Conservation (phyloP, 352 stramenopile species). For the Globisporangium iwayamae region DNA sequence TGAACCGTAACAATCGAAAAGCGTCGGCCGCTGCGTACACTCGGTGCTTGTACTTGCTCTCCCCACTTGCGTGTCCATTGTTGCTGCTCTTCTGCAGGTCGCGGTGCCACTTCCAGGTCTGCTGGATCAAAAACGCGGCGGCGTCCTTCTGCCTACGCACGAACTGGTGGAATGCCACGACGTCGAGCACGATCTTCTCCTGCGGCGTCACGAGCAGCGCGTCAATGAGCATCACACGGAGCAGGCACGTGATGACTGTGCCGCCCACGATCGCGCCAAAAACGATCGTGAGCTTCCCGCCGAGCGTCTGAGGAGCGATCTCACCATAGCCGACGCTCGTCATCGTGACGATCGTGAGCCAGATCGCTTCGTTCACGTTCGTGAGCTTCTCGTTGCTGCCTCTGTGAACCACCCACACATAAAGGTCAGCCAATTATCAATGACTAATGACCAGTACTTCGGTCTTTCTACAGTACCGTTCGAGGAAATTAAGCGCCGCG, state of each 20-base stretch:
- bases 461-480: constrained; percentile 24
- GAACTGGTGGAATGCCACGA: constrained; percentile 55
- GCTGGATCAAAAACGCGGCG: constrained; percentile 46
- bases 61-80: constrained; percentile 2
- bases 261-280: constrained; percentile 56
- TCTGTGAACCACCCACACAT: constrained; percentile 13
- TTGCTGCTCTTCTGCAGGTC: neutral
- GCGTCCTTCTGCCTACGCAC: constrained; percentile 35
- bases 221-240: constrained; percentile 61
- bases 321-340: constrained; percentile 62
- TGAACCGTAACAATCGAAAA: constrained; percentile 48
- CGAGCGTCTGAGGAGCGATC: constrained; percentile 40
- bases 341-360: constrained; percentile 69
- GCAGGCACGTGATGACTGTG: constrained; percentile 52
- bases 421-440: neutral
- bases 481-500: constrained; percentile 53
- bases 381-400: constrained; percentile 39
- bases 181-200: constrained; percentile 56
- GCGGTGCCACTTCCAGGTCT: constrained; percentile 34
- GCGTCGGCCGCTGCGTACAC: constrained; percentile 47
- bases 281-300: constrained; percentile 53
- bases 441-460: neutral
- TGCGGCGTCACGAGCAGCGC: constrained; percentile 47
- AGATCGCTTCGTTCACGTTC: constrained; percentile 45
- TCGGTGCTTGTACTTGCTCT: constrained; percentile 27